A percentile compares a stretch with the other conserved stretches of the same genome.
Evolutionary conservation across 768 basidiomycete species (phyloP).

Genomic region (Hygrocybe punicea): DNA sequence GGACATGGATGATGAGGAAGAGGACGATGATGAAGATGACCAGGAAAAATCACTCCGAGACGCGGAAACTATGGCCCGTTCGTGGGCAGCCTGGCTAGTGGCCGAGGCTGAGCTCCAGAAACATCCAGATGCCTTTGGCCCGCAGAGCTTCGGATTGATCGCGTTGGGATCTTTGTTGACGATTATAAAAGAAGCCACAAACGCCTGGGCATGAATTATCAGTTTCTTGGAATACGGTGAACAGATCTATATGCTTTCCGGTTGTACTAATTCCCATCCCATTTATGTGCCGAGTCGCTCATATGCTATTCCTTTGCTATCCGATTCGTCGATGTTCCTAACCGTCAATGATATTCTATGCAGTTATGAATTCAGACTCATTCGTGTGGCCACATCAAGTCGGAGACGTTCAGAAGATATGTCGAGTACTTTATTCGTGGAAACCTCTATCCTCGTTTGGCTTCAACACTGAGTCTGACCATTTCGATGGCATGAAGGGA

Average conservation of each 20-base stretch:
- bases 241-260: not conserved
- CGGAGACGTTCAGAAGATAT: too few relatives aligned
- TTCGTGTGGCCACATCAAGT: too few relatives aligned
- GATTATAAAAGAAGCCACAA: slow-evolving; percentile 30
- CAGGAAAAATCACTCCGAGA: slow-evolving; percentile 26
- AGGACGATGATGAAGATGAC: slow-evolving; percentile 22
- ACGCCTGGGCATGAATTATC: not conserved
- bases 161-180: slow-evolving; percentile 44
- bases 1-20: slow-evolving; percentile 20
- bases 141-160: slow-evolving; percentile 46
- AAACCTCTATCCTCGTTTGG: too few relatives aligned
- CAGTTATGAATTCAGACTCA: too few relatives aligned
- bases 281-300: not conserved
- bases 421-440: too few relatives aligned
- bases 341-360: too few relatives aligned
- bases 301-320: not conserved
- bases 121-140: slow-evolving; percentile 34
- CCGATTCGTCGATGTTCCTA: too few relatives aligned
- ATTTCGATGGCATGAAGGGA: too few relatives aligned
- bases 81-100: slow-evolving; percentile 45
- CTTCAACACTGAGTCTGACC: too few relatives aligned
- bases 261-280: not conserved
- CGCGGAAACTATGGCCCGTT: slow-evolving; percentile 21
- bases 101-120: slow-evolving; percentile 30
- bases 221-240: not conserved